Conservation (phyloP, 2,329 filamentous ascomycete genomes). For the Microsporum audouinii region DNA sequence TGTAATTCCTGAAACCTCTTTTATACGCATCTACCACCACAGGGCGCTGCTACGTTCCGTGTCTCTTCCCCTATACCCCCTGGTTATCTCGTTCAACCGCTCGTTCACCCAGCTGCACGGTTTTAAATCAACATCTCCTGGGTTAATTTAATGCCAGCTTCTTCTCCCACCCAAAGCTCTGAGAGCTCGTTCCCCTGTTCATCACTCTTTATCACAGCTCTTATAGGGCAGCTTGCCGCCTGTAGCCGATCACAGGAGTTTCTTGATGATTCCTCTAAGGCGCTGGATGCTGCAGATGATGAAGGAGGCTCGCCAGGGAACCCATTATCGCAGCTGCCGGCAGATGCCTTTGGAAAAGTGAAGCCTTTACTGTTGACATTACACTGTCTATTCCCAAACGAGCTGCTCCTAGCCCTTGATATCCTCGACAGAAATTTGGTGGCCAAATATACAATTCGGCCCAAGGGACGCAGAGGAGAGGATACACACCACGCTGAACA, state of each 20-base stretch:
- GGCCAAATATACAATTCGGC: constrained; percentile 23
- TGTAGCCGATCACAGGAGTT: background rate
- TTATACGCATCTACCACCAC: background rate
- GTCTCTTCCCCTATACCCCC: background rate
- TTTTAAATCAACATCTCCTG: background rate
- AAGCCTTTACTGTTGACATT: constrained; percentile 61
- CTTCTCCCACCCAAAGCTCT: background rate
- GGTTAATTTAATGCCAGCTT: background rate
- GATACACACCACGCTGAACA: background rate
- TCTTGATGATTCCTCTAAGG: background rate
- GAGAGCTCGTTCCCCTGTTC: constrained; percentile 1
- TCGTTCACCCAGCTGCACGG: background rate
- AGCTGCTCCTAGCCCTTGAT: constrained; percentile 75
- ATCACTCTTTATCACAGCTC: background rate
- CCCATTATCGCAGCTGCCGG: constrained; percentile 10
- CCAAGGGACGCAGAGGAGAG: background rate
- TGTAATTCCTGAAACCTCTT: background rate
- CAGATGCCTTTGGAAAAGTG: constrained; percentile 17
- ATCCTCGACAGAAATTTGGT: constrained; percentile 70
- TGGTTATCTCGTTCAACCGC: background rate
- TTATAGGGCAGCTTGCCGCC: constrained; percentile 1
- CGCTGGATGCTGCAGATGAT: background rate
- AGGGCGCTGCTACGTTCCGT: background rate
- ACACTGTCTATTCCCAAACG: constrained; percentile 71
- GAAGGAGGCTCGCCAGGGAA: constrained; percentile 1